A percentile compares a stretch with the other conserved stretches of the same genome.
Conservation (phyloP, 805 yeast species). For the Kuraishia cidri region DNA sequence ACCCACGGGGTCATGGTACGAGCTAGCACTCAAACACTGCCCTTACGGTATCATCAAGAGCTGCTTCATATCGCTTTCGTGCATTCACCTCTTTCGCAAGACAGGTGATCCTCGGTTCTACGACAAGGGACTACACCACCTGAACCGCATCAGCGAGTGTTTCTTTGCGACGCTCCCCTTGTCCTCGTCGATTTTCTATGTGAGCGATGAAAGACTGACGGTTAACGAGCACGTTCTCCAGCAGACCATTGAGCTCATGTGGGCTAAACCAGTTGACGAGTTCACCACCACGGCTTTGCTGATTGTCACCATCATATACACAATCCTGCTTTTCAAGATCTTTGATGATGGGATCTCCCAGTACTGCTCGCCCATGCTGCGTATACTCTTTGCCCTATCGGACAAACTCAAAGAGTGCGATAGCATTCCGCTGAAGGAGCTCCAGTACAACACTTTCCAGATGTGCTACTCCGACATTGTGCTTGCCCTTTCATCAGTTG, state of each 20-base stretch:
- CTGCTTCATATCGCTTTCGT: not conserved
- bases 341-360: constrained; percentile 3
- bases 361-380: not conserved
- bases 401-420: not conserved
- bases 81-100: not conserved
- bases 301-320: constrained; percentile 1
- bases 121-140: not conserved
- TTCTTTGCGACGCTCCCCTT: not conserved
- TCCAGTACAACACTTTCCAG: constrained; percentile 2
- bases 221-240: not conserved
- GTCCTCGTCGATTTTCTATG: no score
- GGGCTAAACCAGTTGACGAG: not conserved
- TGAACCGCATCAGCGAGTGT: not conserved
- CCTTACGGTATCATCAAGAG: constrained; percentile 3
- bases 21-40: constrained; percentile 4
- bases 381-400: not conserved
- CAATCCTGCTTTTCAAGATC: constrained; percentile 1
- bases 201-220: no score
- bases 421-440: not conserved
- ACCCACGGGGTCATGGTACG: constrained; percentile 6
- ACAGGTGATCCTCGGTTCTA: not conserved
- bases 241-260: not conserved
- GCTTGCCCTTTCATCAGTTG: not conserved
- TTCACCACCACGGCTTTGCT: not conserved
- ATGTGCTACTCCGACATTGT: constrained; percentile 4